Evolutionary conservation across 2,329 filamentous ascomycete genomes (phyloP).

Genomic region (Blastomyces emzantsi): DNA sequence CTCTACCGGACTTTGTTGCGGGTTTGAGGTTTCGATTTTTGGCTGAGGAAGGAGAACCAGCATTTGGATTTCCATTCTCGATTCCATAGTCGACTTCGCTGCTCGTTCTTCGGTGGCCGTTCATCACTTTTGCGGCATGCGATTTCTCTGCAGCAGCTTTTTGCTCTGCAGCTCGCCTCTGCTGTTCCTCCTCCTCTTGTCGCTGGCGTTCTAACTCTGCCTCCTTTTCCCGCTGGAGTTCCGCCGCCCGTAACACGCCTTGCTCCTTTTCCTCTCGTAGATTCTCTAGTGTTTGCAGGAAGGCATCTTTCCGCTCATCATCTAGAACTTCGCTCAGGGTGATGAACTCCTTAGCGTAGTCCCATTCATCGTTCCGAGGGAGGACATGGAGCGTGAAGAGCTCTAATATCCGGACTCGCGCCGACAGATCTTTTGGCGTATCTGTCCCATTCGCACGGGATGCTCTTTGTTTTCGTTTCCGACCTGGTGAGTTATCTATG

Average conservation of each 20-base stretch:
- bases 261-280: conserved; percentile 75
- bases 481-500: conserved; percentile 39
- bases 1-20: conserved; percentile 17
- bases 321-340: conserved; percentile 76
- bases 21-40: conserved; percentile 23
- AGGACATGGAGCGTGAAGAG: conserved; percentile 92
- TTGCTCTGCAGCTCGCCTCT: conserved; percentile 28
- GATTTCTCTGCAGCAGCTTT: conserved; percentile 24
- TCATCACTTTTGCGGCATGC: conserved; percentile 26
- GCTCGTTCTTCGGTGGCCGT: conserved; percentile 44
- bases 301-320: conserved; percentile 82
- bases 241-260: conserved; percentile 53
- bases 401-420: conserved; percentile 84
- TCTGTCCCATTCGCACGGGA: conserved; percentile 55
- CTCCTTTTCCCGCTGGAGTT: conserved; percentile 54
- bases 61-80: conserved; percentile 44
- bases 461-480: conserved; percentile 27
- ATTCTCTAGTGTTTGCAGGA: conserved; percentile 74
- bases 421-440: conserved; percentile 74
- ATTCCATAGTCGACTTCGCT: conserved; percentile 63
- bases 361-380: conserved; percentile 91
- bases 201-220: conserved; percentile 44
- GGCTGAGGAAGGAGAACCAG: conserved; percentile 18
- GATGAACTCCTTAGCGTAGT: conserved; percentile 89
- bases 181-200: conserved; percentile 28